Percentiles rank a stretch among this genome's conserved stretches.
These are phyloP conservation scores for Entomortierella beljakovae DNA, from an alignment of 192 early-diverging fungal genomes.

Conservation along the genomic window DNA sequence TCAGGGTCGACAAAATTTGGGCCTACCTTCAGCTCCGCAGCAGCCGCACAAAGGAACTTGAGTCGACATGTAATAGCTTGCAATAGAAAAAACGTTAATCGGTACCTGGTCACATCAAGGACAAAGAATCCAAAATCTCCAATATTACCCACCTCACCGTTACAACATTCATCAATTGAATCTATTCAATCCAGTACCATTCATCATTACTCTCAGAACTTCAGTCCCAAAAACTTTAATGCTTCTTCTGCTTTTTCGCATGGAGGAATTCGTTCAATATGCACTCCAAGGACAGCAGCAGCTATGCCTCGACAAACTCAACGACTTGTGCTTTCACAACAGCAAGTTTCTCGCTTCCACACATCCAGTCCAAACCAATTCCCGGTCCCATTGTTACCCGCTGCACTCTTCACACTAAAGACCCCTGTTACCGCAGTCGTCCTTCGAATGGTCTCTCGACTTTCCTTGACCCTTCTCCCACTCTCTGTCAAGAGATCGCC, in stretches of 20 bases:
- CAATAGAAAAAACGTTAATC: constrained; percentile 5
- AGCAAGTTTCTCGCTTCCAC: constrained; percentile 19
- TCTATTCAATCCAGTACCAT: neutral
- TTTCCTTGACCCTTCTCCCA: constrained; percentile 42
- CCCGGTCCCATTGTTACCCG: constrained; percentile 28
- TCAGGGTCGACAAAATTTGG: neutral
- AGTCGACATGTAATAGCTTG: neutral
- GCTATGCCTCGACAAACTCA: neutral
- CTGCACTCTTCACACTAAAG: constrained; percentile 42
- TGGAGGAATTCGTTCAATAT: no score
- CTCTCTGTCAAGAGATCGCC: constrained; percentile 43
- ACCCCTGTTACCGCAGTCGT: constrained; percentile 43
- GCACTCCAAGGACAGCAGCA: no score
- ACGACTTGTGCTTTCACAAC: neutral
- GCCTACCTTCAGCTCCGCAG: neutral
- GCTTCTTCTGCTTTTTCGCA: neutral
- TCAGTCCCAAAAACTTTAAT: neutral
- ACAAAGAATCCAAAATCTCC: neutral
- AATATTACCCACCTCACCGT: neutral
- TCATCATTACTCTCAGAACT: neutral
- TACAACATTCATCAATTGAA: neutral
- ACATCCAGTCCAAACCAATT: constrained; percentile 25
- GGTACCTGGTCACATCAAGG: constrained; percentile 1
- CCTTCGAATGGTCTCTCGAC: constrained; percentile 41
- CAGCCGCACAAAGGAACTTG: neutral